Base-by-base conservation (phyloP, 1,139 yeast species). In the Groenewaldozyma sp. region DNA sequence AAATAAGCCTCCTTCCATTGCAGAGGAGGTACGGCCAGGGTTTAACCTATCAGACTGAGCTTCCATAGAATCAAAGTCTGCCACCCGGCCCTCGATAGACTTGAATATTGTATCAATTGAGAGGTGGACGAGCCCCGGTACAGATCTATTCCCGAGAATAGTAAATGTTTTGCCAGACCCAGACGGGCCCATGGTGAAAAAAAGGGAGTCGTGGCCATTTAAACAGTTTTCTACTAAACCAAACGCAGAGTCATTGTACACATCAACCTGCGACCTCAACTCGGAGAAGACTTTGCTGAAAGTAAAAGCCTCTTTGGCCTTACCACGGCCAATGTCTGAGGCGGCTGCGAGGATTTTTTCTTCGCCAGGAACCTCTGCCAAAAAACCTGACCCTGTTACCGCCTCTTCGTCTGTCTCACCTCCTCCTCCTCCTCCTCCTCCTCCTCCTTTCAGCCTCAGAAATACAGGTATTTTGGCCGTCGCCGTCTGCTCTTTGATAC, bases 121-220 rank as follows among this genome's bases (percentile, higher is more conserved):
- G 11, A 55, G 34, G 33, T 56, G 59, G n/a, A 58, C 45, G 53
- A 60, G 48, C 2, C 64, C 65, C 5, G 65, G 61, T 3, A 50
- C 48, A 14, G 50, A 49, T 21, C 45, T 46, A 13, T 44, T 28
- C 4, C 64, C 63, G 10, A 53, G 46, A 16, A 56, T 49, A 1
- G 64, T 57, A 38, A 55, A 55, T 3, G 62, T 50, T 38, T 72
- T 71, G 4, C 76, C 76, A 10, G 73, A 64, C 27, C 71, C 71
- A 0, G 75, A 67, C 20, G 77, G 71, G 0, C 77, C 78, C 50
- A 73, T 51, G 0, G 74, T 63, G 47, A 72, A 67, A 21, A 71
- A 49, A 11, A 68, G 53, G 18, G 68, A 60, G 47, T 71, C 76
- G 4, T 46, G 56, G 6, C 62, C 64, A 4, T 53, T 54, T 7